Percentiles rank a stretch among this genome's conserved stretches.
Evolutionary conservation across 1,284 basidiomycete genomes (phyloP).

Genomic region (Meira nashicola): DNA sequence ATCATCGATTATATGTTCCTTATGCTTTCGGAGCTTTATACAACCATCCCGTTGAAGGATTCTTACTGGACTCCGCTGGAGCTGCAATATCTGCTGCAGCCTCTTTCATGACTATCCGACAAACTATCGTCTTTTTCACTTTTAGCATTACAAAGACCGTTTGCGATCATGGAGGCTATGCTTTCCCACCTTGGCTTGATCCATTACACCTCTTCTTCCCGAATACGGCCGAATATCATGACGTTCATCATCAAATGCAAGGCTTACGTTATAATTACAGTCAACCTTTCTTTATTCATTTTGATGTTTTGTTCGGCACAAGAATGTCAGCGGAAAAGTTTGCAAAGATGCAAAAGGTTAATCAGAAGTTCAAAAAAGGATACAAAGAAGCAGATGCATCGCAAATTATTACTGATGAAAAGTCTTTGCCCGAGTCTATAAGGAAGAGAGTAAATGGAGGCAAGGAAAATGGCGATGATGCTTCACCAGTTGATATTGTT

Average conservation of each 20-base stretch:
- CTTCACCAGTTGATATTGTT: not conserved
- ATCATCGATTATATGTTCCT: conserved; percentile 93
- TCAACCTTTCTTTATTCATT: conserved; percentile 72
- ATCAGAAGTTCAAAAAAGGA: conserved; percentile 3
- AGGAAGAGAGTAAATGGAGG: not conserved
- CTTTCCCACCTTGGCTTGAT: conserved; percentile 72
- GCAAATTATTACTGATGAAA: not conserved
- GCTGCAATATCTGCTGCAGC: conserved; percentile 70
- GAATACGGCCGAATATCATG: conserved; percentile 98
- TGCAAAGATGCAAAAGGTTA: conserved; percentile 21
- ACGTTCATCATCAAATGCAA: conserved; percentile 88
- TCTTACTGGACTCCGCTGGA: conserved; percentile 81
- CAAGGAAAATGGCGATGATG: not conserved
- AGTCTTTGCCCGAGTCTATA: not conserved
- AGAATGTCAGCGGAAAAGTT: conserved; percentile 60
- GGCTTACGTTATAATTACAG: conserved; percentile 95
- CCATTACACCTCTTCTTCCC: conserved; percentile 72
- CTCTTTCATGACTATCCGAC: conserved; percentile 69
- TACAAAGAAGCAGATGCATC: not conserved
- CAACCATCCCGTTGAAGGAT: conserved; percentile 89
- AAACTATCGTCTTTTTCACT: conserved; percentile 73
- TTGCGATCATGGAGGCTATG: conserved; percentile 94
- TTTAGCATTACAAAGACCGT: conserved; percentile 89
- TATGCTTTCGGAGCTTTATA: conserved; percentile 96
- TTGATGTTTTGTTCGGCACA: conserved; percentile 65